Base-by-base conservation (phyloP, 768 basidiomycete species). In the Russula vinacea region DNA sequence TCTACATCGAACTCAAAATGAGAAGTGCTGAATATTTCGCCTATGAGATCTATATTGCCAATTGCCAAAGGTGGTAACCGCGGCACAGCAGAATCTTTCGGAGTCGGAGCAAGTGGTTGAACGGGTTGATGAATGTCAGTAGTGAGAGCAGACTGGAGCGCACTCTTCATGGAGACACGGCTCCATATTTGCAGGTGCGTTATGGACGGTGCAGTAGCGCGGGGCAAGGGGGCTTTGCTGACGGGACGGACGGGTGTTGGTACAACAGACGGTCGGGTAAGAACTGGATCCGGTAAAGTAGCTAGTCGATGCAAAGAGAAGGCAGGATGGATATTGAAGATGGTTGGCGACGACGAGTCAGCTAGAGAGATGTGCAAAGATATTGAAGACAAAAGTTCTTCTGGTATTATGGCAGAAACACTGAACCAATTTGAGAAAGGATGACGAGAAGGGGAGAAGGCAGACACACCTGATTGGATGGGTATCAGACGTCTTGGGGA, bases 381-480 rank as follows among this genome's bases (percentile, higher is more conserved):
- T 59, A 89, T 76, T 56, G 84, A 70, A 22, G 83, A 75, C 2
- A 87, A 70, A 13, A 84, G 75, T 47, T 89, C 83, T 7, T 76
- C 75, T 5, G 89, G 86, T 68, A 91, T 78, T 33, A 91, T 64
- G 76, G 56, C 77, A 0, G 89, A 89, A 66, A 90, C 85, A 69
- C 85, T 86, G 70, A 17, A 42, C 14, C 24, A 7, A 16, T 44
- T 83, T 86, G 67, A 37, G 29, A 45, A 29, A 33, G 13, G 26
- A 45, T 8, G 47, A 50, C 24, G 13, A 50, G 44, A 33, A 10
- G 33, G 26, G 2, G 35, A 4, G 19, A 29, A 22, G 22, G 19
- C 44, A 32, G 39, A 53, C 65, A 52, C 49, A 67, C 68, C 64
- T 63, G 32, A 68, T 62, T 17, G 68, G 68, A 58, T 68, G 68